Conservation (phyloP, 2,329 filamentous ascomycete species). For the Pleurostoma richardsiae region DNA sequence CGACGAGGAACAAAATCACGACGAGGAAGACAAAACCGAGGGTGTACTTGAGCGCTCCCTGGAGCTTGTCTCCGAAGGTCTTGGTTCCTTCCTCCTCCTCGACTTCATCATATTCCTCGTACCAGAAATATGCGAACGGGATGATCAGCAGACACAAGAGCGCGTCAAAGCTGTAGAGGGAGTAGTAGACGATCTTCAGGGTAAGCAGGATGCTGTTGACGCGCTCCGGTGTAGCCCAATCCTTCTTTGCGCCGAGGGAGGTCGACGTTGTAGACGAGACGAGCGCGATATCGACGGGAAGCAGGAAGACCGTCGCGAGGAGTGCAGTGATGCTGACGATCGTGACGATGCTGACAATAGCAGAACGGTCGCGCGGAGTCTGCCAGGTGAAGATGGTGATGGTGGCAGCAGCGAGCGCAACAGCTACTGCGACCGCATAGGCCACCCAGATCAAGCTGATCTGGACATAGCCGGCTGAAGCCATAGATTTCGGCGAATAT, state of each 20-base stretch:
- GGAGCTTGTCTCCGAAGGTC: constrained; percentile 65
- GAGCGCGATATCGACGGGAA: constrained; percentile 92
- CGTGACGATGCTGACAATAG: constrained; percentile 75
- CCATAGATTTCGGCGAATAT: constrained; percentile 1
- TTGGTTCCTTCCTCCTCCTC: constrained; percentile 75
- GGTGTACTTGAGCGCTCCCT: constrained; percentile 88
- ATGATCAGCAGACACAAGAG: constrained; percentile 84
- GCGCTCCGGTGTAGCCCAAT: constrained; percentile 84
- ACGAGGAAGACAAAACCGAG: constrained; percentile 76
- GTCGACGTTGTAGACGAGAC: constrained; percentile 82
- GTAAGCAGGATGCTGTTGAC: constrained; percentile 75
- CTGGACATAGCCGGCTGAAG: constrained; percentile 61
- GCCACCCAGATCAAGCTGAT: constrained; percentile 91
- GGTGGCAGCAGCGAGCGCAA: constrained; percentile 72
- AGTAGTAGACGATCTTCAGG: constrained; percentile 86
- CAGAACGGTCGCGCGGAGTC: constrained; percentile 78
- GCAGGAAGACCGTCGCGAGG: constrained; percentile 84
- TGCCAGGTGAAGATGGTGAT: constrained; percentile 93
- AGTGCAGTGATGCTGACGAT: constrained; percentile 83
- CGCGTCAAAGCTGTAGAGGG: constrained; percentile 86
- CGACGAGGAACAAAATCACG: constrained; percentile 79
- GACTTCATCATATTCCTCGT: constrained; percentile 94
- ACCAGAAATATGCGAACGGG: constrained; percentile 97
- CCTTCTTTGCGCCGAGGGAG: constrained; percentile 76
- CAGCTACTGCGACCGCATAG: constrained; percentile 75